Evolutionary conservation across 2,329 filamentous ascomycete species (phyloP).

Genomic region (Apiospora marii): DNA sequence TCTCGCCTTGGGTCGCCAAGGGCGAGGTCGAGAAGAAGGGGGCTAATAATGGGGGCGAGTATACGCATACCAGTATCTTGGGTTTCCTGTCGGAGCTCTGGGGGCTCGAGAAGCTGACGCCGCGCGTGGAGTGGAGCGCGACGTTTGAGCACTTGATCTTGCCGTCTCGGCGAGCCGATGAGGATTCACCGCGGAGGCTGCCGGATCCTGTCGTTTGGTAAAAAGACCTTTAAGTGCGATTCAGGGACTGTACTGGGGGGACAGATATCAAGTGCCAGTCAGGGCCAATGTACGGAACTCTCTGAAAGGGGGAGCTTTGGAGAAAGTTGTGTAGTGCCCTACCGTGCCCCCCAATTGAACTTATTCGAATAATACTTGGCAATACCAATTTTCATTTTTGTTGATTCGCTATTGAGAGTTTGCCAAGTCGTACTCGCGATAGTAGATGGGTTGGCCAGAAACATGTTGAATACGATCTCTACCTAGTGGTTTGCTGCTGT

Average conservation of each 20-base stretch:
- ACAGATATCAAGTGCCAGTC: too few relatives aligned
- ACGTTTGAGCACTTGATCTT: constrained; percentile 19
- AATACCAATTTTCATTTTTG: too few relatives aligned
- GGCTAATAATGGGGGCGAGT: constrained; percentile 2
- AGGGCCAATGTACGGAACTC: too few relatives aligned
- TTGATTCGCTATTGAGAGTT: too few relatives aligned
- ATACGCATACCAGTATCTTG: constrained; percentile 16
- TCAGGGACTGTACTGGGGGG: too few relatives aligned
- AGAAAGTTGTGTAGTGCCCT: too few relatives aligned
- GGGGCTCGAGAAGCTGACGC: constrained; percentile 22
- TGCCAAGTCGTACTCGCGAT: too few relatives aligned
- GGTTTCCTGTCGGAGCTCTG: constrained; percentile 7
- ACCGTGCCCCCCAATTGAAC: too few relatives aligned
- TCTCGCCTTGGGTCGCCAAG: constrained; percentile 16
- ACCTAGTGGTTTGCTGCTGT: neutral
- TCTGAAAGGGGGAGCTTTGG: neutral
- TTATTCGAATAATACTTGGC: too few relatives aligned
- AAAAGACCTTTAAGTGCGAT: neutral
- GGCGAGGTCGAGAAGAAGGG: constrained; percentile 16
- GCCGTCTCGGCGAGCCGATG: constrained; percentile 11
- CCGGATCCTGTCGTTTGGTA: constrained; percentile 22
- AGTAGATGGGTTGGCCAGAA: too few relatives aligned
- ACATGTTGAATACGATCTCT: too few relatives aligned
- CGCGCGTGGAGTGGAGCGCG: neutral
- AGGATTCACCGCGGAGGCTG: constrained; percentile 7